A percentile compares a stretch with the other conserved stretches of the same genome.
Conservation (phyloP, 768 basidiomycete genomes). For the Pleurotus pulmonarius region DNA sequence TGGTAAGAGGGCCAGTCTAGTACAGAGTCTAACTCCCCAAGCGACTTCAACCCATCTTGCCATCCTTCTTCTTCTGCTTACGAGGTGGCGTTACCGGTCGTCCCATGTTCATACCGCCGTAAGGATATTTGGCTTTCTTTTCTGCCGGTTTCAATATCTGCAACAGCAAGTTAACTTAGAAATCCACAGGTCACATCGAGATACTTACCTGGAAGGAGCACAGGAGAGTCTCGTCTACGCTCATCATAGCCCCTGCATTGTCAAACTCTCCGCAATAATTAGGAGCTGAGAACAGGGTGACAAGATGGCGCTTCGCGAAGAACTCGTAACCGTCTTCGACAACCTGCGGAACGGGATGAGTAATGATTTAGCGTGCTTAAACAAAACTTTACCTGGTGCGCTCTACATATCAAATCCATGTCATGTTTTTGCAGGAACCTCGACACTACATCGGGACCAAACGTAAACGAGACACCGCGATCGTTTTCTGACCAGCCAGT, state of each 20-base stretch:
- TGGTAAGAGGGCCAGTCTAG: background rate
- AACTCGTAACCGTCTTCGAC: constrained; percentile 99
- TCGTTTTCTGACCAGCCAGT: constrained; percentile 99
- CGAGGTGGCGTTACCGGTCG: constrained; percentile 93
- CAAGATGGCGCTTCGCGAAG: constrained; percentile 95
- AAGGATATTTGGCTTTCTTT: constrained; percentile 94
- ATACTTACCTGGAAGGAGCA: constrained; percentile 91
- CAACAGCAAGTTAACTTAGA: background rate
- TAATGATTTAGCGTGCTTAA: background rate
- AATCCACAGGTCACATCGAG: background rate
- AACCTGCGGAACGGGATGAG: constrained; percentile 49
- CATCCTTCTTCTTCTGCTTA: constrained; percentile 96
- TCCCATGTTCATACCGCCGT: constrained; percentile 82
- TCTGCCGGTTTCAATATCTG: constrained; percentile 99
- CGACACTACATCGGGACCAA: constrained; percentile 96
- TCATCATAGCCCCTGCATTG: constrained; percentile 99
- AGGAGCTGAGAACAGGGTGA: constrained; percentile 95
- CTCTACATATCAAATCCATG: constrained; percentile 98
- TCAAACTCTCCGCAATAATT: constrained; percentile 97
- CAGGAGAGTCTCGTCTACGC: constrained; percentile 93
- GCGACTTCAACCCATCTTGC: constrained; percentile 48
- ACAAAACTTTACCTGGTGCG: constrained; percentile 77
- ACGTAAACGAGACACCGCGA: constrained; percentile 97
- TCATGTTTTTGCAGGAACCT: constrained; percentile 99
- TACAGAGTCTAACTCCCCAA: background rate